Evolutionary conservation across 768 basidiomycete genomes (phyloP).

Genomic region (Lepiota brunneoincarnata): DNA sequence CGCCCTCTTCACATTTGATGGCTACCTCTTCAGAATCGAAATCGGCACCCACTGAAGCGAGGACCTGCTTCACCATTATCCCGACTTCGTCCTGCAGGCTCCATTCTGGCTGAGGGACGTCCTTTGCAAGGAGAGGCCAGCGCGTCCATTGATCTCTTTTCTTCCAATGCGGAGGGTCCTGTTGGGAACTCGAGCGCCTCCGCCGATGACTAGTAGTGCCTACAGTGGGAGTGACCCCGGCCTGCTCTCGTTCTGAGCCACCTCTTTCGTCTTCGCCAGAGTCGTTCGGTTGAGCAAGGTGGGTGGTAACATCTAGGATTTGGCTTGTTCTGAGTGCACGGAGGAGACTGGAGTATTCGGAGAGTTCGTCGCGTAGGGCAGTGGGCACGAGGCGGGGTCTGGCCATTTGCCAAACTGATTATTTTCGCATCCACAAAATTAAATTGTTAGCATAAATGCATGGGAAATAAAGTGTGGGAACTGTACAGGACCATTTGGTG

Average conservation of each 20-base stretch:
- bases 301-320: conserved; percentile 6
- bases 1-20: neutral
- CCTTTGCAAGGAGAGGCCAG: conserved; percentile 67
- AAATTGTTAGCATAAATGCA: conserved; percentile 5
- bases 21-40: conserved; percentile 6
- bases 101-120: conserved; percentile 71
- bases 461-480: conserved; percentile 39
- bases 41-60: conserved; percentile 20
- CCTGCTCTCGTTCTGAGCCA: neutral
- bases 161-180: conserved; percentile 16
- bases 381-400: conserved; percentile 1
- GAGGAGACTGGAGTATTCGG: conserved; percentile 14
- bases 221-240: neutral
- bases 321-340: conserved; percentile 12
- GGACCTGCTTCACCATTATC: conserved; percentile 37
- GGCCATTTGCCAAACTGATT: conserved; percentile 1
- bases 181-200: conserved; percentile 21
- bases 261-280: neutral
- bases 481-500: conserved; percentile 36
- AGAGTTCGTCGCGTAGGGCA: conserved; percentile 12
- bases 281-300: neutral
- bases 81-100: conserved; percentile 65
- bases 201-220: neutral
- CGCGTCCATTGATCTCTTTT: conserved; percentile 63
- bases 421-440: neutral